A percentile compares a stretch with the other conserved stretches of the same genome.
Conservation (phyloP, 345 rosid species). For the Brassica nigra region DNA sequence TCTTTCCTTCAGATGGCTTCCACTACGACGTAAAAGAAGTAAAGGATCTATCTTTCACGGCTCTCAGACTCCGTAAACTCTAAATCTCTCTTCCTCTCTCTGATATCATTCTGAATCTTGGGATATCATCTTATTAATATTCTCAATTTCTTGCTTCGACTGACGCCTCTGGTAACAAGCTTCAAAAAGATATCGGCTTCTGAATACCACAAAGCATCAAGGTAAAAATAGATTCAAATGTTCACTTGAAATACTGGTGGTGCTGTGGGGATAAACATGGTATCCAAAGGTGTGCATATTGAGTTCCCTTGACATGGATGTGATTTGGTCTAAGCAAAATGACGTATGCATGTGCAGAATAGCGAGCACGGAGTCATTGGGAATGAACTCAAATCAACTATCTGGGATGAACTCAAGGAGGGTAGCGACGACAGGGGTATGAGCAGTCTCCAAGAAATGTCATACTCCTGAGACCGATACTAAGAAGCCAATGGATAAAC, state of each 20-base stretch:
- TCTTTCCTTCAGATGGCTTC: no score
- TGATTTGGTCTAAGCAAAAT: slow-evolving; percentile 28
- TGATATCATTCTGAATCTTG: no score
- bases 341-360: slow-evolving; percentile 38
- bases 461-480: slow-evolving; percentile 44
- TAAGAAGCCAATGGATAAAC: slow-evolving; percentile 46
- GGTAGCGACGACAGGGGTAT: slow-evolving; percentile 69
- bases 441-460: slow-evolving; percentile 58
- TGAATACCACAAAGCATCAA: no score
- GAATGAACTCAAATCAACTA: slow-evolving; percentile 51
- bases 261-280: slow-evolving; percentile 98
- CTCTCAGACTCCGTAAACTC: no score
- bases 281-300: slow-evolving; percentile 82
- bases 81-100: no score
- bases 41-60: no score
- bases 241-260: slow-evolving; percentile 83
- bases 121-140: no score
- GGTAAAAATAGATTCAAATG: background rate
- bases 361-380: slow-evolving; percentile 63
- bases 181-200: no score
- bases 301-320: slow-evolving; percentile 87
- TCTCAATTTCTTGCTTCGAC: no score
- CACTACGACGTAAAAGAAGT: no score
- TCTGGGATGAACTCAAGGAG: slow-evolving; percentile 30
- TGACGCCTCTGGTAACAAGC: no score